Evolutionary conservation across 2,329 filamentous ascomycete genomes (phyloP).

Genomic region (Aspergillus ruber): DNA sequence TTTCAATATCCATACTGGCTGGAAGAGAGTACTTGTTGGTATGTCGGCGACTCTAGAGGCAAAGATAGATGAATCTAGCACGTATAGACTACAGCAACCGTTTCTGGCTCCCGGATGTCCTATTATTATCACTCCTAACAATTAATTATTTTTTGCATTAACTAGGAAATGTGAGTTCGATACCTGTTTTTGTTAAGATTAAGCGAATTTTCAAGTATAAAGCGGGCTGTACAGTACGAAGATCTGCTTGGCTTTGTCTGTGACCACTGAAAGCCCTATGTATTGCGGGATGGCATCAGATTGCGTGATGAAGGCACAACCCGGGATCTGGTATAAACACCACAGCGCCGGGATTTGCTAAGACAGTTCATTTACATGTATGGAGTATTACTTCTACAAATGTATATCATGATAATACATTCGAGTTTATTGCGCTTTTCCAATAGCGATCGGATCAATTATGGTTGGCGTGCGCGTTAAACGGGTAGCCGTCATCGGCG

Average conservation of each 20-base stretch:
- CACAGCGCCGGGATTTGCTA: background rate
- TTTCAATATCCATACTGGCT: background rate
- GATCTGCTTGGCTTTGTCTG: background rate
- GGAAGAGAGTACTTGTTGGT: background rate
- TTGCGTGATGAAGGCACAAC: background rate
- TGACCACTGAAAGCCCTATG: background rate
- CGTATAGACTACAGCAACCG: background rate
- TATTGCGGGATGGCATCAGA: background rate
- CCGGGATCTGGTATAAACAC: background rate
- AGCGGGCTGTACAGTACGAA: background rate
- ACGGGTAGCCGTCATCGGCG: constrained; percentile 52
- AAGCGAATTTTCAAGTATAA: background rate
- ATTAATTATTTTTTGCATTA: background rate
- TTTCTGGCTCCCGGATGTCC: background rate
- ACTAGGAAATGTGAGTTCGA: background rate
- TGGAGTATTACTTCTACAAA: background rate
- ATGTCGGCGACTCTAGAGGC: too few species aligned
- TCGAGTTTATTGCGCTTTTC: background rate
- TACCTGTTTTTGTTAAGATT: background rate
- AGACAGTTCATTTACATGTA: background rate
- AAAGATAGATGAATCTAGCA: too few species aligned
- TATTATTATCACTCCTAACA: background rate
- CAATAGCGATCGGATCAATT: background rate
- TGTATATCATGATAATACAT: background rate
- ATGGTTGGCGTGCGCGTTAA: background rate